Base-by-base conservation (phyloP, 352 stramenopile genomes). In the Phytophthora sp. region DNA sequence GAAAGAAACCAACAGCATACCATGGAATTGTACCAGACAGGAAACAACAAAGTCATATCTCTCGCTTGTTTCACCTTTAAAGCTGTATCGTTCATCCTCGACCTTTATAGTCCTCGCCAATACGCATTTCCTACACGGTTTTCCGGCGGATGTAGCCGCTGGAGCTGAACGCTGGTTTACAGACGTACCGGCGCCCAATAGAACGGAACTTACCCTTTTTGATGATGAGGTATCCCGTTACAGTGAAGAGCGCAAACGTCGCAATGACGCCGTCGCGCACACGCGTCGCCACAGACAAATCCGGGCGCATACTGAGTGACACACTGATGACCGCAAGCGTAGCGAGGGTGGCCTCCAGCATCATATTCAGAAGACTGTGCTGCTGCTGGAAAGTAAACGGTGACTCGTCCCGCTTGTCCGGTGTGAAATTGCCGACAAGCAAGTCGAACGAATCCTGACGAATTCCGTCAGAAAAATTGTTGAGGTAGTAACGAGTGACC, bases 391-490 rank as follows among this genome's bases (percentile, higher is more conserved):
- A 92, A 43, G 60, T 80, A 55, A 93, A 94, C 23, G 85, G 84
- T 12, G 77, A 91, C 58, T 94, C 82, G 42, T 91, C 82, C 18
- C 86, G 84, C 60, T 88, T 85, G 54, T 95, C 85, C 2, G 85
- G 79, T 38, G 73, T 90, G 45, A 85, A 89, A 51, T 87, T 82
- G 18, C 83, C 83, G 24, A 97, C 76, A 24, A 98, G 62, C 28
- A 99, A 66, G 55, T 99, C 92, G 44, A 98, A 91, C 21, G 89
- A 89, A 66, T 99, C 96, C 70, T 99, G 95, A 46, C 84, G 89
- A 73, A 95, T 77, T 4, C 90, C 92, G 71, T 99, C 96, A 27
- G 88, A 70, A 74, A 99, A 99, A 63, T 99, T 99, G 76, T 98
- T 99, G 4, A 98, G 74, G 67, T 98, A 96, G 75, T 98, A 99